Percentiles rank a stretch among this genome's conserved stretches.
These are phyloP conservation scores for Gyromitra esculenta DNA, from an alignment of 2,329 filamentous ascomycete genomes.

Conservation along the genomic window DNA sequence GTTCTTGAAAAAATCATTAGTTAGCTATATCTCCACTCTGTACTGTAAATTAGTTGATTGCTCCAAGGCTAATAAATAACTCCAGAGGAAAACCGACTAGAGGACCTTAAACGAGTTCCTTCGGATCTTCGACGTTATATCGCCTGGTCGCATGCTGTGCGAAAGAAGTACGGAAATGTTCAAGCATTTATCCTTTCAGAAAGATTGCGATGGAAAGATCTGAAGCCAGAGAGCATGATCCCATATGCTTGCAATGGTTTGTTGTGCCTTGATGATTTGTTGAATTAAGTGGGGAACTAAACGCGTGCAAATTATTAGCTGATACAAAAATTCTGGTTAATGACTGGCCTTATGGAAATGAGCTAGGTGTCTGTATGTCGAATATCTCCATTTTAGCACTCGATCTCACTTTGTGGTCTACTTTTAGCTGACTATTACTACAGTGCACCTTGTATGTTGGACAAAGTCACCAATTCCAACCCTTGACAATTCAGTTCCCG, in stretches of 20 bases:
- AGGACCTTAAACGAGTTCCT: slow-evolving; percentile 79
- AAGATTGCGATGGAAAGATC: slow-evolving; percentile 73
- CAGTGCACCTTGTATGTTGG: slow-evolving; percentile 85
- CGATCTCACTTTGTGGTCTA: not conserved
- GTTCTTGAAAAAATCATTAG: slow-evolving; percentile 70
- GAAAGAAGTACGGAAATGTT: slow-evolving; percentile 76
- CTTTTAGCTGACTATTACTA: not conserved
- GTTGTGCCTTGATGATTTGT: slow-evolving; percentile 38
- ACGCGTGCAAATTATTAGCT: slow-evolving; percentile 43
- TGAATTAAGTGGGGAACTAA: slow-evolving; percentile 13
- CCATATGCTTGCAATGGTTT: slow-evolving; percentile 63
- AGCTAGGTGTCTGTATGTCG: slow-evolving; percentile 64
- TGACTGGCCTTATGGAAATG: slow-evolving; percentile 92
- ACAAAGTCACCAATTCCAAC: slow-evolving; percentile 85
- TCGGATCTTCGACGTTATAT: slow-evolving; percentile 82
- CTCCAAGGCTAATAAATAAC: slow-evolving; percentile 5
- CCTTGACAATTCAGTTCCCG: slow-evolving; percentile 68
- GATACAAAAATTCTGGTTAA: slow-evolving; percentile 77
- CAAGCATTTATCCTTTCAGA: slow-evolving; percentile 78
- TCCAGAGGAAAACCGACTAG: slow-evolving; percentile 64
- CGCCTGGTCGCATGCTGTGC: slow-evolving; percentile 72
- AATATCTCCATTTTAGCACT: not conserved
- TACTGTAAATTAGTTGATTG: not conserved
- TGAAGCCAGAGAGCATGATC: slow-evolving; percentile 60
- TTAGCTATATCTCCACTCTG: slow-evolving; percentile 40